These are phyloP conservation scores for Beta corolliflora DNA, from an alignment of 179 eudicot species.

Conservation along the genomic window DNA sequence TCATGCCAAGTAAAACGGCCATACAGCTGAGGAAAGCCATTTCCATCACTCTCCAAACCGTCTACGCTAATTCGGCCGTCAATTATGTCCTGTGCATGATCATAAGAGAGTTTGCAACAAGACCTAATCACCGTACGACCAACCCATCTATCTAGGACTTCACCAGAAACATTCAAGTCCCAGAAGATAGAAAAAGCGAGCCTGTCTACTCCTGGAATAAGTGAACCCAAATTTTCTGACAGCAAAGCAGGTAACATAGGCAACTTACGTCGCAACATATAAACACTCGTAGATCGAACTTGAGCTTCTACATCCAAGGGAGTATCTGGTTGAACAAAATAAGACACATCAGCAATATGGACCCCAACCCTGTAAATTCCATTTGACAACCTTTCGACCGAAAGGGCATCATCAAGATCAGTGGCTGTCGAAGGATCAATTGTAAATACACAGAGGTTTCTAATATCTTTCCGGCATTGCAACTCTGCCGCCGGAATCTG, in stretches of 20 bases:
- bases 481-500: constrained; percentile 57
- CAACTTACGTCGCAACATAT: constrained; percentile 59
- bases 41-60: constrained; percentile 26
- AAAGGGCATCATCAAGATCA: constrained; percentile 94
- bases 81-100: constrained; percentile 80
- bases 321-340: constrained; percentile 83
- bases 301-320: constrained; percentile 78
- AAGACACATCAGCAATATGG: constrained; percentile 90
- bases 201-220: constrained; percentile 85
- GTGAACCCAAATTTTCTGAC: constrained; percentile 81
- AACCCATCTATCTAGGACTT: constrained; percentile 75
- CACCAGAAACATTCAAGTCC: constrained; percentile 69
- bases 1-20: constrained; percentile 71
- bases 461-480: constrained; percentile 59
- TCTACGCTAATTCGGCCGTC: constrained; percentile 47
- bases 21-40: constrained; percentile 51
- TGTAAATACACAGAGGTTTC: constrained; percentile 80
- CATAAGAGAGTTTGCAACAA: constrained; percentile 94
- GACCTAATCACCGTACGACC: constrained; percentile 83
- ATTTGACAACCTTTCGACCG: constrained; percentile 61
- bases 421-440: constrained; percentile 89
- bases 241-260: constrained; percentile 85
- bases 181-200: constrained; percentile 87
- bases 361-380: constrained; percentile 74
- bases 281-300: constrained; percentile 74